These are phyloP conservation scores for Ensete glaucum DNA, from an alignment of 176 grass and related monocot species.

Conservation along the genomic window DNA sequence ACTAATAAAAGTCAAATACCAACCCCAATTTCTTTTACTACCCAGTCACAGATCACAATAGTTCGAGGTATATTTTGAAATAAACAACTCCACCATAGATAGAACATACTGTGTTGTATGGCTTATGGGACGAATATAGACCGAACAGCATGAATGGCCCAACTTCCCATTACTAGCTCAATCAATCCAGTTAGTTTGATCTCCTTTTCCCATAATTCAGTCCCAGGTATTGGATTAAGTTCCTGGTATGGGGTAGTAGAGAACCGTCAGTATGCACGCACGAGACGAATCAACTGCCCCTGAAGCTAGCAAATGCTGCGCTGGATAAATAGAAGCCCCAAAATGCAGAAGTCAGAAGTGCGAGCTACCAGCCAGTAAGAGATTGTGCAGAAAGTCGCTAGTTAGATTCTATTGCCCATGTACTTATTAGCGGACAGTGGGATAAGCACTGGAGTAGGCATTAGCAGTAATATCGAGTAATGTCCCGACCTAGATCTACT, in stretches of 20 bases:
- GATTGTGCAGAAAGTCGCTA: slow-evolving; percentile 8
- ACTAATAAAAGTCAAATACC: too few species aligned
- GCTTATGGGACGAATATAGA: too few species aligned
- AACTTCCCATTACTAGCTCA: too few species aligned
- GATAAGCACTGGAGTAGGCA: background rate
- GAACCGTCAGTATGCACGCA: background rate
- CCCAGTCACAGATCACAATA: too few species aligned
- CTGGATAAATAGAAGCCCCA: background rate
- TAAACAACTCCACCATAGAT: too few species aligned
- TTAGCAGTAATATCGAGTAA: background rate
- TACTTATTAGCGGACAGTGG: background rate
- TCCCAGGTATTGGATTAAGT: background rate
- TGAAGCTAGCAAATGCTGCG: background rate
- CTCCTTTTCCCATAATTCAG: background rate
- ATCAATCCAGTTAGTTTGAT: too few species aligned
- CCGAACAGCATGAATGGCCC: too few species aligned
- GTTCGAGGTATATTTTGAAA: too few species aligned
- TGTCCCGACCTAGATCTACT: too few species aligned
- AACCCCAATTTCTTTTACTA: too few species aligned
- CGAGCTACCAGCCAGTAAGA: slow-evolving; percentile 5
- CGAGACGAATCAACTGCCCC: background rate
- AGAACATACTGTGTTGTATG: too few species aligned
- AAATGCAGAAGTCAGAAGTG: too few species aligned
- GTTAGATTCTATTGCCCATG: background rate
- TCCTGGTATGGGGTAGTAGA: background rate